Evolutionary conservation across 1,284 basidiomycete genomes (phyloP), one percentile per base, ranked within the genome.

Genomic region (Trichosporon sp.): DNA sequence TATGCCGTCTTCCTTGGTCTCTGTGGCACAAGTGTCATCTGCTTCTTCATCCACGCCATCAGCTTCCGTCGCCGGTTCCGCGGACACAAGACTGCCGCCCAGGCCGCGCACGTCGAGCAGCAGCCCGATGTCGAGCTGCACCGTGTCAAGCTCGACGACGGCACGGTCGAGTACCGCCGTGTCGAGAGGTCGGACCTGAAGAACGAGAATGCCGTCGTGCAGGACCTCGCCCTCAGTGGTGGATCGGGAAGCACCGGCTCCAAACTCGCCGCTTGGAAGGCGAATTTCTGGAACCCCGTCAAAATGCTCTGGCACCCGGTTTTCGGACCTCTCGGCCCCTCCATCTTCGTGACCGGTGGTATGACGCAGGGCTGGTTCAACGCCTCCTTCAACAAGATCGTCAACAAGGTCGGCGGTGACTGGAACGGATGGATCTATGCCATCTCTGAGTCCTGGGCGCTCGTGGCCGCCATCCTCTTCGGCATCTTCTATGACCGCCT

Each of bases 321-420:
- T 7, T 73, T 69, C 40, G 72, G 72, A 0, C 69, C 72, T 5
- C 67, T 73, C 3, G 72, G 69, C 7, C 72, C 72, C 0, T 38
- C 54, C 21, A 71, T 73, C 72, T 73, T 73, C 19, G 65, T 73
- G 10, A 71, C 72, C 6, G 71, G 71, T 59, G 72, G 72, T 19
- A 71, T 73, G 65, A 73, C 72, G 10, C 72, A 73, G 59, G 72
- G 72, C 8, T 73, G 72, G 72, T 73, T 73, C 70, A 73, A 73
- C 51, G 72, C 72, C 16, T 65, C 59, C 19, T 73, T 73, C 70
- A 73, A 73, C 70, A 40, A 64, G 56, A 73, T 73, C 35, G 72
- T 73, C 14, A 40, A 59, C 65, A 51, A 71, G 40, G 70, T 73
- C 37, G 72, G 72, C 65, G 69, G 70, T 11, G 72, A 73, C 32